phyloP scores from a whole-genome alignment of 2,329 filamentous ascomycete species.

The Neoarthrinium moseri region DNA sequence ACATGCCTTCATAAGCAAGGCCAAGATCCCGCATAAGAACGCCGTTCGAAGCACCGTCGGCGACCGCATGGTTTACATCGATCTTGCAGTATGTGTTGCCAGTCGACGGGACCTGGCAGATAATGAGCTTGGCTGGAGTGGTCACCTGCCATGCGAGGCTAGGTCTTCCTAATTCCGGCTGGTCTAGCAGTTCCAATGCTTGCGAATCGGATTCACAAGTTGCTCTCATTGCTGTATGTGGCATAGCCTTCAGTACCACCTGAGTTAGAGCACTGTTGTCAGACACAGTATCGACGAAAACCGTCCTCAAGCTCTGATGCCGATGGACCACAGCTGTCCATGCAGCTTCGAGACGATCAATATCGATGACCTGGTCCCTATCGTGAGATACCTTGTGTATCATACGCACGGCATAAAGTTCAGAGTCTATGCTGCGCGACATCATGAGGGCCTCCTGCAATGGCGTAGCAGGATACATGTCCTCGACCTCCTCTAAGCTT shows the following conservation, averaged over 20 bases:
- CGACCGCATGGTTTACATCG: slow-evolving; percentile 33
- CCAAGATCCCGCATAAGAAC: slow-evolving; percentile 28
- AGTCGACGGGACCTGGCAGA: slow-evolving; percentile 16
- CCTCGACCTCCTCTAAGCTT: slow-evolving; percentile 28
- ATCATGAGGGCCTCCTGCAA: slow-evolving; percentile 53
- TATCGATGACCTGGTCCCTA: background rate
- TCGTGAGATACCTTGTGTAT: slow-evolving; percentile 1
- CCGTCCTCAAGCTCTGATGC: background rate
- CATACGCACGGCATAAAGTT: slow-evolving; percentile 1
- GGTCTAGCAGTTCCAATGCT: slow-evolving; percentile 1
- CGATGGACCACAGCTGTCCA: background rate
- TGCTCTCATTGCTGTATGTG: background rate
- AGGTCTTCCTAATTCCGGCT: background rate
- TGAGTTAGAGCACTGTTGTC: slow-evolving; percentile 7
- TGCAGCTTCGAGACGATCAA: slow-evolving; percentile 2
- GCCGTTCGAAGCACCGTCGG: slow-evolving; percentile 30
- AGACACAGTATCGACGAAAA: slow-evolving; percentile 4
- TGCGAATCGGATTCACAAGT: slow-evolving; percentile 2
- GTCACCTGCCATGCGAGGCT: slow-evolving; percentile 21
- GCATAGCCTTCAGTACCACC: slow-evolving; percentile 5
- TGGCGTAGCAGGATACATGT: slow-evolving; percentile 54
- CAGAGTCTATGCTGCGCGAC: slow-evolving; percentile 9
- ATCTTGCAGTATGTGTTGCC: slow-evolving; percentile 21
- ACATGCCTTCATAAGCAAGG: slow-evolving; percentile 19
- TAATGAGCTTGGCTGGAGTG: slow-evolving; percentile 14